phyloP scores from a whole-genome alignment of 441 rosid genomes.

The Syzygium malaccense region DNA sequence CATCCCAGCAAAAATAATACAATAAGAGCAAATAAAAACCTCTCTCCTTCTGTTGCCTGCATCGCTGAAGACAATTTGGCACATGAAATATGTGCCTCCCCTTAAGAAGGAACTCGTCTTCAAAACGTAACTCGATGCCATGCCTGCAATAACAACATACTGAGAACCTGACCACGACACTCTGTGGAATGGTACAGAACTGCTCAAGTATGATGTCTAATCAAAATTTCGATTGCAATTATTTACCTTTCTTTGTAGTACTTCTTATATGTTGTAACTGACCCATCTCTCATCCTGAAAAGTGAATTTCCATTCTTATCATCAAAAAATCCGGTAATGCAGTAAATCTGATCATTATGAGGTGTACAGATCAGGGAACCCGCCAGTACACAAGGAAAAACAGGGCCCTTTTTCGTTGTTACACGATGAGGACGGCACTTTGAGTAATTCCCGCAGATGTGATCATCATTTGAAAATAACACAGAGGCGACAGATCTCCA shows the following conservation, averaged over 20 bases:
- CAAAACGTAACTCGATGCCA: slow-evolving; percentile 31
- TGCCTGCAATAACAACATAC: slow-evolving; percentile 34
- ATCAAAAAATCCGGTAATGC: slow-evolving; percentile 34
- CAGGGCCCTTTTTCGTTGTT: slow-evolving; percentile 39
- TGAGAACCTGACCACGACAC: neutral
- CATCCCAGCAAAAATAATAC: neutral
- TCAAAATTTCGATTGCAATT: neutral
- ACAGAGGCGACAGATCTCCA: slow-evolving; percentile 53
- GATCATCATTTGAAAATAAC: slow-evolving; percentile 11
- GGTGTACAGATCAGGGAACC: slow-evolving; percentile 76
- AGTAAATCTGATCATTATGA: slow-evolving; percentile 56
- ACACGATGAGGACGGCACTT: slow-evolving; percentile 20
- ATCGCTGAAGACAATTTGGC: slow-evolving; percentile 35
- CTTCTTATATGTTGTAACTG: slow-evolving; percentile 34
- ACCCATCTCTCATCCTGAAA: slow-evolving; percentile 34
- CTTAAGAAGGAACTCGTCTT: slow-evolving; percentile 30
- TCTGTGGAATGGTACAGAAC: neutral
- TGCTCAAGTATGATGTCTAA: neutral
- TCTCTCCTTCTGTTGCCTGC: slow-evolving; percentile 44
- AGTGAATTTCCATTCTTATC: slow-evolving; percentile 42
- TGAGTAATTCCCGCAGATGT: slow-evolving; percentile 17
- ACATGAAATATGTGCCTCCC: slow-evolving; percentile 55
- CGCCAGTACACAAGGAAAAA: slow-evolving; percentile 41
- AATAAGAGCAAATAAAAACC: slow-evolving; percentile 22
- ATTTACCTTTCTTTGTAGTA: slow-evolving; percentile 42